Evolutionary conservation across 805 yeast genomes (phyloP), one percentile per base, ranked within the genome.

Genomic region (Diddensiella santjacobensis): DNA sequence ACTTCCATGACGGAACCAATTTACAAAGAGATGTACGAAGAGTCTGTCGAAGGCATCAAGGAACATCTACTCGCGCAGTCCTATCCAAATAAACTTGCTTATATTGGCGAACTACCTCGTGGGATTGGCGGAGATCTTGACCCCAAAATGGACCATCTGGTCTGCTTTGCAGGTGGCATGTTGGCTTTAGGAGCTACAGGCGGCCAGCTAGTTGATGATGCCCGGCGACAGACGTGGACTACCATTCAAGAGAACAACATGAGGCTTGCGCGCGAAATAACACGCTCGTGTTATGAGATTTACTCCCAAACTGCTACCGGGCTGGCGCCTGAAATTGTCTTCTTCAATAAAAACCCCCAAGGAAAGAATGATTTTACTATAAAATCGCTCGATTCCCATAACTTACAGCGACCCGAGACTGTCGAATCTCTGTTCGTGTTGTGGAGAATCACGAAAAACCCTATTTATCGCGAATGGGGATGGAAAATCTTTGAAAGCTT

Each of bases 341-440:
- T 84, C 1, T 91, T 91, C 74, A 87, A 87, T 66, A 69, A 74
- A 6, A 79, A 79, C 51, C 61, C 65, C 2, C 65, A 61, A 8
- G 60, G 70, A 0, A 51, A 65, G 2, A 95, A 66, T 3, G 96
- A 87, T 63, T 85, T 87, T 64, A 63, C 56, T 50, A 81, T 87
- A 59, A 85, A 85, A 62, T 81, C 80, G 4, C 63, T 68, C 13
- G 97, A 90, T 64, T 76, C 73, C 44, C 96, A 90, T 65, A 88
- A 88, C 65, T 70, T 90, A 53, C 97, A 89, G 69, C 75, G 96
- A 56, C 96, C 96, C 1, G 97, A 90, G 65, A 87, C 96, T 2
- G 95, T 89, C 1, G 97, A 90, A 67, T 83, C 95, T 1, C 71
- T 90, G 38, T 90, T 83, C 71, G 77, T 84, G 56, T 69, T 90